Evolutionary conservation across 2,329 filamentous ascomycete genomes (phyloP), one percentile per base, ranked within the genome.

Genomic region (Ilyonectria mors-panacis): DNA sequence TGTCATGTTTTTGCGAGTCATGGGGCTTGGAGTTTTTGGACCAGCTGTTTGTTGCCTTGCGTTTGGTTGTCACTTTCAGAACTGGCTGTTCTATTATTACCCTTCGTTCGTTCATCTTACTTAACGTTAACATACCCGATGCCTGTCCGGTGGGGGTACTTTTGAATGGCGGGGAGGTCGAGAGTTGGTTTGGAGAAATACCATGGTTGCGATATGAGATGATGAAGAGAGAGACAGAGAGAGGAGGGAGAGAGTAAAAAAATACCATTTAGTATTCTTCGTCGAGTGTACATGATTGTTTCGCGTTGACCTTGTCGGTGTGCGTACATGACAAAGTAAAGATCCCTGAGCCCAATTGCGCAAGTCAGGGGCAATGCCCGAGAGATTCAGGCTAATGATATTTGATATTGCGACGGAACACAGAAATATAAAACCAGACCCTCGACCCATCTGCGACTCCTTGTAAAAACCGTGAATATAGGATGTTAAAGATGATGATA

Each of bases 11-110:
- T 63, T 51, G 53, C 59, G 65, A 44, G 60, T 65, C 60, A 68
- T 67, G 66, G 65, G 67, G 63, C 71, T 70, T 68, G 74, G 74
- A 76, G 74, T 76, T 76, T 66, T 53, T 59, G 71, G 65, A 64
- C 70, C 44, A 59, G 48, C 61, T 50, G 42, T 30, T 60, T 63
- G 30, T 54, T 67, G 26, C 66, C 54, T 66, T 55, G 55, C 55
- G 39, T 55, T 65, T 65, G 45, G 65, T 54, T 51, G 54, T 67
- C 64, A 55, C 44, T 61, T 63, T 57, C 63, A 42, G 67, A 37
- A 50, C 37, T 48, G 57, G 59, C 54, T 56, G 56, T 56, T 61
- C 60, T 58, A 42, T 47, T 51, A 55, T 63, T 57, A 68, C 59
- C 62, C 62, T 63, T 64, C 51, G 42, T 63, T 68, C 65, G 50